Evolutionary conservation across 163 green algal species (phyloP).

Genomic region (Volvox carteri): DNA sequence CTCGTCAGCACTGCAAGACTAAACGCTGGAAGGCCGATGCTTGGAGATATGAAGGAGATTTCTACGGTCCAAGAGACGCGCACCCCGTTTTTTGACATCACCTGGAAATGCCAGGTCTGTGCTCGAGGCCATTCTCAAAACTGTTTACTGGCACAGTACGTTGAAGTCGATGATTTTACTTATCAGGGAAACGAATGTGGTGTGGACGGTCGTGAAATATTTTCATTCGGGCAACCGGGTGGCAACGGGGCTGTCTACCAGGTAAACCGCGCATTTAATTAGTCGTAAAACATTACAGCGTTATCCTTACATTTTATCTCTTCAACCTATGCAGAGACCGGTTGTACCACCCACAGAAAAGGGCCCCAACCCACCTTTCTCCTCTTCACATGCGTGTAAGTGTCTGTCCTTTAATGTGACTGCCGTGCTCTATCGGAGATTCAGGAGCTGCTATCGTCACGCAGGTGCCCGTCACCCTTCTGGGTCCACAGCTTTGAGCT

Average conservation of each 20-base stretch:
- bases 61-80: not conserved
- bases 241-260: no score
- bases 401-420: not conserved
- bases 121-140: no score
- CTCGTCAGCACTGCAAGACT: constrained; percentile 14
- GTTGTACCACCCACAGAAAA: not conserved
- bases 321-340: constrained; percentile 22
- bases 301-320: no score
- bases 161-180: no score
- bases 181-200: no score
- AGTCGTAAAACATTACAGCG: no score
- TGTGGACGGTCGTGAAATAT: not conserved
- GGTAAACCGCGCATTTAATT: no score
- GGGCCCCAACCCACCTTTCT: not conserved
- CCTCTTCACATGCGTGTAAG: not conserved
- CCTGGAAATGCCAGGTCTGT: not conserved
- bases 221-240: no score
- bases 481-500: not conserved
- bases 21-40: not conserved
- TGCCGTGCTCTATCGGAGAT: not conserved
- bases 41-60: not conserved
- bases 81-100: constrained; percentile 26
- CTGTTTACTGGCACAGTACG: no score
- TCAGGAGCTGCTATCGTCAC: not conserved
- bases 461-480: not conserved